Conservation (phyloP, 805 yeast species). For the Kodamaea nitidulidarum region DNA sequence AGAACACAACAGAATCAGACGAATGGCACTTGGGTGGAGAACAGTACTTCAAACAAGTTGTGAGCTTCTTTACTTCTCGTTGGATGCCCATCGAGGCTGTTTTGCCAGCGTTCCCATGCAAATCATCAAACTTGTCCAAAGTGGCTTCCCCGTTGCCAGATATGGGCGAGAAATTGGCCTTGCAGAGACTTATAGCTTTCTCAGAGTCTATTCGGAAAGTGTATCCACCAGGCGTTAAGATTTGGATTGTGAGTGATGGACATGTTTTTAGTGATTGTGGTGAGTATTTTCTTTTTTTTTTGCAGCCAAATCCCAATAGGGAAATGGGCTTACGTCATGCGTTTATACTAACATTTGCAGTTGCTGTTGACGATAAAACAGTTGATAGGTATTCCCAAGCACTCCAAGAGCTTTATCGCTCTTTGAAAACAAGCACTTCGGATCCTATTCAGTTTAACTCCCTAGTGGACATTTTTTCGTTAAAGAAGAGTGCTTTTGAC, state of each 20-base stretch:
- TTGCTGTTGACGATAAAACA: slow-evolving; percentile 55
- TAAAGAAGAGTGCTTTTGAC: slow-evolving; percentile 15
- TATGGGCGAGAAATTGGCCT: slow-evolving; percentile 43
- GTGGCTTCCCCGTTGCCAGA: slow-evolving; percentile 50
- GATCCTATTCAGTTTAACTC: slow-evolving; percentile 30
- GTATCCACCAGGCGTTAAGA: slow-evolving; percentile 53
- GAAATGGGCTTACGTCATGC: slow-evolving; percentile 1
- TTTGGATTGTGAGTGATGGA: slow-evolving; percentile 60
- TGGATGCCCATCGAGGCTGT: slow-evolving; percentile 49
- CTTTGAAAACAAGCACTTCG: slow-evolving; percentile 27
- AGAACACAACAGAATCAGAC: slow-evolving; percentile 45
- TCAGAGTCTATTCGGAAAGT: slow-evolving; percentile 26
- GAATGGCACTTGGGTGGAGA: slow-evolving; percentile 48
- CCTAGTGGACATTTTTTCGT: slow-evolving; percentile 32
- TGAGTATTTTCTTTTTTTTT: slow-evolving; percentile 8
- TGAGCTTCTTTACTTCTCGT: slow-evolving; percentile 47
- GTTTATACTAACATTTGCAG: slow-evolving; percentile 15
- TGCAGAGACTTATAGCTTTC: slow-evolving; percentile 29
- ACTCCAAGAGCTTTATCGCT: slow-evolving; percentile 41
- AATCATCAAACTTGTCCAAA: slow-evolving; percentile 53
- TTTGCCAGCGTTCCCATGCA: slow-evolving; percentile 63
- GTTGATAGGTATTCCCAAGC: slow-evolving; percentile 47
- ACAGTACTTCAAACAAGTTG: slow-evolving; percentile 37
- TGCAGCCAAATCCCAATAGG: slow-evolving; percentile 5
- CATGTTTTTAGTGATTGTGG: slow-evolving; percentile 61